A percentile compares a stretch with the other conserved stretches of the same genome.
Conservation (phyloP, 805 yeast genomes). For the Monosporozyma yasuniensis region DNA sequence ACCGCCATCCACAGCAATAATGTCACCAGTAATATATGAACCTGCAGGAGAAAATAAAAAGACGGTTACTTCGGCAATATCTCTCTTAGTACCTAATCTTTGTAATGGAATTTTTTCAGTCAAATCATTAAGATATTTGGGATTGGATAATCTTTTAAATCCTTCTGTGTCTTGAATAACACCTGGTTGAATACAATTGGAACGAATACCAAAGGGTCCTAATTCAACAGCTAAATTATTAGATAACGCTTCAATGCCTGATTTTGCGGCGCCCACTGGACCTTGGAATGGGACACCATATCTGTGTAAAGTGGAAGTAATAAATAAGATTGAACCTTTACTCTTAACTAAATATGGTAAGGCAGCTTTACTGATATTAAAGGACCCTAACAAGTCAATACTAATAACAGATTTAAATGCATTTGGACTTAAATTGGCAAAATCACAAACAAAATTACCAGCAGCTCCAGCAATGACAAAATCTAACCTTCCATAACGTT, state of each 20-base stretch:
- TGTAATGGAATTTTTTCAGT: conserved; percentile 44
- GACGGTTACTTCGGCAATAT: conserved; percentile 83
- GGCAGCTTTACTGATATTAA: conserved; percentile 80
- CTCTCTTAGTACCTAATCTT: conserved; percentile 59
- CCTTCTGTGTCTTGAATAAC: conserved; percentile 86
- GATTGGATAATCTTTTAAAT: conserved; percentile 48
- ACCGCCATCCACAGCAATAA: conserved; percentile 83
- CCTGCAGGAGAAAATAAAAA: conserved; percentile 81
- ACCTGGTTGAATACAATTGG: conserved; percentile 88
- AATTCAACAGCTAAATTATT: conserved; percentile 81
- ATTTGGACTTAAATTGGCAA: conserved; percentile 68
- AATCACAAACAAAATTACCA: conserved; percentile 80
- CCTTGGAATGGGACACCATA: conserved; percentile 81
- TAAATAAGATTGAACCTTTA: conserved; percentile 68
- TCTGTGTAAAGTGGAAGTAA: conserved; percentile 85
- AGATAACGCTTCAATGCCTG: conserved; percentile 85
- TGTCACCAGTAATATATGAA: conserved; percentile 64
- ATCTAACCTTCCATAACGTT: conserved; percentile 68
- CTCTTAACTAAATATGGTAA: conserved; percentile 52
- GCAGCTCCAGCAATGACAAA: conserved; percentile 93
- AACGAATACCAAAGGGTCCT: conserved; percentile 80
- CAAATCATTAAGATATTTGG: conserved; percentile 34
- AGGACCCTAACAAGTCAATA: conserved; percentile 83
- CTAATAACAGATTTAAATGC: conserved; percentile 84
- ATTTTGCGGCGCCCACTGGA: conserved; percentile 93